phyloP scores from a whole-genome alignment of 2,329 filamentous ascomycete species.

The Trichoderma brevicompactum region DNA sequence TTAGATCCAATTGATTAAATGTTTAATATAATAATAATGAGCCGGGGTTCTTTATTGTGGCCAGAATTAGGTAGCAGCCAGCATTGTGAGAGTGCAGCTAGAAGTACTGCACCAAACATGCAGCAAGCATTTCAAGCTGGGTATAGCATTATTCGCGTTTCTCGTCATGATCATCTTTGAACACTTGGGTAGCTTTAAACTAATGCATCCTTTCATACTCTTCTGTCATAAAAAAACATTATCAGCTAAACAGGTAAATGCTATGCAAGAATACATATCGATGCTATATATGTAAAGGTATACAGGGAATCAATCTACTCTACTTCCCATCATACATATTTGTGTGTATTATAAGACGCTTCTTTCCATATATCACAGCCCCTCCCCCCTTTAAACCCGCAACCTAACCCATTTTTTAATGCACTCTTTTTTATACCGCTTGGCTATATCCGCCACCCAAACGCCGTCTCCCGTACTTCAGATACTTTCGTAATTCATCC shows the following conservation, averaged over 20 bases:
- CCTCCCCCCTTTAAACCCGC: not conserved
- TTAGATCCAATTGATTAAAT: too few relatives aligned
- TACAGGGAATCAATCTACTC: conserved; percentile 16
- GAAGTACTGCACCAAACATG: too few relatives aligned
- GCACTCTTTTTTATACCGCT: conserved; percentile 54
- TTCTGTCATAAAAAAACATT: not conserved
- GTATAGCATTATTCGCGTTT: too few relatives aligned
- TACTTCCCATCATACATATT: conserved; percentile 11
- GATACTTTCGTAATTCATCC: conserved; percentile 87
- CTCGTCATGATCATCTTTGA: not conserved
- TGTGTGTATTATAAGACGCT: conserved; percentile 17
- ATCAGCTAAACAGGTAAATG: not conserved
- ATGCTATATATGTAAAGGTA: conserved; percentile 18
- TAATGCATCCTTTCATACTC: not conserved
- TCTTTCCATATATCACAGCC: conserved; percentile 8
- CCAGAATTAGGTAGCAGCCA: too few relatives aligned
- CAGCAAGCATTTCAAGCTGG: too few relatives aligned
- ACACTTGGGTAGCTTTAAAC: not conserved
- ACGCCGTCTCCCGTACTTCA: conserved; percentile 62
- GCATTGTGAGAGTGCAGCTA: too few relatives aligned
- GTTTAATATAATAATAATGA: too few relatives aligned
- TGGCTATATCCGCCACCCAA: conserved; percentile 67
- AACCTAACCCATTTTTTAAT: not conserved
- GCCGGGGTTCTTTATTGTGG: too few relatives aligned
- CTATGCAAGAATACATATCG: conserved; percentile 27